Percentiles rank a stretch among this genome's conserved stretches.
Evolutionary conservation across 2,329 filamentous ascomycete species (phyloP).

Genomic region (Fusarium graminum): DNA sequence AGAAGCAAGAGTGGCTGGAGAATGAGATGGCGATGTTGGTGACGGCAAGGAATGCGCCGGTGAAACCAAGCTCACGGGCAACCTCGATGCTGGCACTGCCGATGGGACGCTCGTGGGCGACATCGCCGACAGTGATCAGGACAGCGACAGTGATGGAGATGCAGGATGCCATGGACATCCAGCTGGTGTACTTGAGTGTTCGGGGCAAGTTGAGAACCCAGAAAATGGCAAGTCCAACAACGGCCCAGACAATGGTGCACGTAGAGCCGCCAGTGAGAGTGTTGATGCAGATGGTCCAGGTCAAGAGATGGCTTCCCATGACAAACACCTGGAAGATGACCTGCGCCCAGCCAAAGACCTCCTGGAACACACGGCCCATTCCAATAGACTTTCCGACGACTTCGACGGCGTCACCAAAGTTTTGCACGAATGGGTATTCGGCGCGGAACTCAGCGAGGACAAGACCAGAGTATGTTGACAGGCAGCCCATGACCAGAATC

Average conservation of each 20-base stretch:
- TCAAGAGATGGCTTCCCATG: conserved; percentile 77
- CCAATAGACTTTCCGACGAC: conserved; percentile 62
- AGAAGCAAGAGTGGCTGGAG: conserved; percentile 75
- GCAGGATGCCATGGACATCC: conserved; percentile 73
- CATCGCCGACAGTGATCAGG: conserved; percentile 72
- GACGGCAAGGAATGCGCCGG: conserved; percentile 67
- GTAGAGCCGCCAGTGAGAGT: conserved; percentile 69
- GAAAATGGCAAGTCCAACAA: conserved; percentile 70
- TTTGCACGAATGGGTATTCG: conserved; percentile 75
- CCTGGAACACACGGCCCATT: conserved; percentile 67
- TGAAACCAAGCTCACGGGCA: conserved; percentile 59
- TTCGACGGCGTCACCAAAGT: conserved; percentile 74
- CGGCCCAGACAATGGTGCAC: conserved; percentile 74
- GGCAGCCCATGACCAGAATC: conserved; percentile 73
- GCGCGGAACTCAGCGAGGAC: conserved; percentile 76
- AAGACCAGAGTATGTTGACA: conserved; percentile 74
- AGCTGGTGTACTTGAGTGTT: conserved; percentile 72
- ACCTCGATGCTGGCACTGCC: conserved; percentile 53
- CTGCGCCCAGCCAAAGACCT: conserved; percentile 71
- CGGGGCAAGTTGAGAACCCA: conserved; percentile 71
- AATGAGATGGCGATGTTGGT: conserved; percentile 77
- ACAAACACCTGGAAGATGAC: conserved; percentile 75
- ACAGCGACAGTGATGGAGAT: conserved; percentile 72
- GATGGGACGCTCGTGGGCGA: conserved; percentile 62
- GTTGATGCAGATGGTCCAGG: conserved; percentile 76